Evolutionary conservation across 768 basidiomycete species (phyloP).

Genomic region (Lentinula detonsa): DNA sequence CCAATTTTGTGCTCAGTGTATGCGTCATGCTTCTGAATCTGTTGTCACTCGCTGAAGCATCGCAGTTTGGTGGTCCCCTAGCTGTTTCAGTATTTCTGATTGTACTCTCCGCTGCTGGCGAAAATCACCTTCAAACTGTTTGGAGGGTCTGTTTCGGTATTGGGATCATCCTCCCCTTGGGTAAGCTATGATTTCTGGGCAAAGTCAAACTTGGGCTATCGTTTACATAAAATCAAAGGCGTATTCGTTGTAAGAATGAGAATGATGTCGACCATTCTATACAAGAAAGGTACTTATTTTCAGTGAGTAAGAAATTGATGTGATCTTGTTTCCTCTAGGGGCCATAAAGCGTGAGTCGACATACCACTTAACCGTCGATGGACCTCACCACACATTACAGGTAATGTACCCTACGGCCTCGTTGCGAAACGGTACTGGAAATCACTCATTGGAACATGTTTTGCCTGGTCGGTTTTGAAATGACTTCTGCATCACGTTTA

Average conservation of each 20-base stretch:
- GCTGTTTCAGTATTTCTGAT: slow-evolving; percentile 64
- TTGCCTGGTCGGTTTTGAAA: slow-evolving; percentile 48
- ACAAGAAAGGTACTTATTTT: slow-evolving; percentile 33
- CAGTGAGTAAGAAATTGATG: too few species aligned
- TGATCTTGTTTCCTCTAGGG: neutral
- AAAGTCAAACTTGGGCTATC: neutral
- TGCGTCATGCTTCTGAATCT: slow-evolving; percentile 11
- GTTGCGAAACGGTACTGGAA: slow-evolving; percentile 63
- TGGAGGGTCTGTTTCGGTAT: slow-evolving; percentile 66
- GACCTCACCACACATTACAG: neutral
- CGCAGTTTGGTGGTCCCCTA: slow-evolving; percentile 60
- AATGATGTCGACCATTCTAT: slow-evolving; percentile 66
- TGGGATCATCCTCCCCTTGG: slow-evolving; percentile 56
- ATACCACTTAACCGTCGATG: neutral
- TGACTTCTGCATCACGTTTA: neutral
- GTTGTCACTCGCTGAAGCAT: slow-evolving; percentile 1
- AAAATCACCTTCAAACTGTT: slow-evolving; percentile 53
- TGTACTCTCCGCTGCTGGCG: slow-evolving; percentile 60
- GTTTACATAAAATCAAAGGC: slow-evolving; percentile 9
- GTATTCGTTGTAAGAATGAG: slow-evolving; percentile 70
- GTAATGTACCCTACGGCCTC: slow-evolving; percentile 51
- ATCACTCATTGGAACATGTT: slow-evolving; percentile 63
- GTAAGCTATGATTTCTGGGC: neutral
- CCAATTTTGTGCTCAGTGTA: slow-evolving; percentile 64
- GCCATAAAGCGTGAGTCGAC: slow-evolving; percentile 53